Evolutionary conservation across 345 rosid genomes (phyloP), one percentile per base, ranked within the genome.

Genomic region (Hypericum perforatum): DNA sequence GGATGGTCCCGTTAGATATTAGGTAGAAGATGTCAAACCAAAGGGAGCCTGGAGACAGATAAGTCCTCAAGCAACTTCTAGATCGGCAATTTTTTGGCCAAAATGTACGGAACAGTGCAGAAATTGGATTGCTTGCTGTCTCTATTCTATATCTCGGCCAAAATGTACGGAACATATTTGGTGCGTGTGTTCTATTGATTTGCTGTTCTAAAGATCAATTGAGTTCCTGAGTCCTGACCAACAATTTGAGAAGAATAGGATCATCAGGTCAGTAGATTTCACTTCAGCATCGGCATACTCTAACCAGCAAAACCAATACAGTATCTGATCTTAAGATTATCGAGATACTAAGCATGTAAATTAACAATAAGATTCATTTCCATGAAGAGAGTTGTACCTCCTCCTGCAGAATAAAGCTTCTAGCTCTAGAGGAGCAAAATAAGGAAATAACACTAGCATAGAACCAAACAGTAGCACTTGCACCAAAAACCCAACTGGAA

Each of bases 1-100:
- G 49, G 85, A 85, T 43, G 98, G 98, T 43, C 96, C 96, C 39
- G 83, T 92, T 46, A 74, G 63, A 76, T 92, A 91, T 70, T 85
- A 80, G 64, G 15, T 6, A 16, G 15, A 7, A 6, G 32, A 22
- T 46, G 50, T 13, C 5, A 3, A 10, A 32, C 7, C 15, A 3
- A 32, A 14, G 32, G 22, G 9, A 32, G 32, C 32, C 32, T 4
- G 32, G 4, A 22, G 32, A 22, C 32, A 22, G 32, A 22, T 22
- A 22, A 22, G 1, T 22, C 32, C 32, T 22, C 32, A 22, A 22
- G 32, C 32, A 1, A 4, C 32, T 22, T 1, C 32, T 22, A 22
- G 32, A n/a, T n/a, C n/a, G n/a, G 32, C 32, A 4, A 22, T 22
- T 22, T 4, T 22, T 22, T 22, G 32, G 32, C 4, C 32, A 22